These are phyloP conservation scores for Cercophora sp. DNA, from an alignment of 495 filamentous ascomycete genomes.

Conservation along the genomic window DNA sequence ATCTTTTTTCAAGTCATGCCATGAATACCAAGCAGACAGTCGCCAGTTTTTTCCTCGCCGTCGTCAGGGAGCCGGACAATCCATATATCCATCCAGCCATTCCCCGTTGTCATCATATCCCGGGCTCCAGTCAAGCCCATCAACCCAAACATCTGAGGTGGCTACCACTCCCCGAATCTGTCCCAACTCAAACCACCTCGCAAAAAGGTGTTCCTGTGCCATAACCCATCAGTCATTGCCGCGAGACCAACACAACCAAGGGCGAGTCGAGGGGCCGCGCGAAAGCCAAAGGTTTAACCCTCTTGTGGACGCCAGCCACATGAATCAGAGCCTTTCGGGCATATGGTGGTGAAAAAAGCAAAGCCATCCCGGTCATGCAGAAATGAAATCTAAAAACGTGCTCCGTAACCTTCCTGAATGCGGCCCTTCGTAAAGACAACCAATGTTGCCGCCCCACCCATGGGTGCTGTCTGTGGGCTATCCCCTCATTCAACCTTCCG, in stretches of 20 bases:
- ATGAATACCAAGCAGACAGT: conserved; percentile 17
- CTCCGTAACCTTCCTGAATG: conserved; percentile 20
- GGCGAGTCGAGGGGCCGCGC: conserved; percentile 30
- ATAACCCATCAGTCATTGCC: conserved; percentile 27
- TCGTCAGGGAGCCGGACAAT: conserved; percentile 17
- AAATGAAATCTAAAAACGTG: conserved; percentile 42
- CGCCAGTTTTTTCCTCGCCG: conserved; percentile 17
- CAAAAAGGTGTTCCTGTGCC: conserved; percentile 39
- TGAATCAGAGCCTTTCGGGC: conserved; percentile 35
- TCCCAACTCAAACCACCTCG: background rate
- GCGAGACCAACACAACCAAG: conserved; percentile 23
- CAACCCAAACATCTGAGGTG: background rate
- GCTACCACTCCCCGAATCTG: background rate
- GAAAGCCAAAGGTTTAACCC: conserved; percentile 27
- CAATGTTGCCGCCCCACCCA: conserved; percentile 15
- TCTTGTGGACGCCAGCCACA: conserved; percentile 39
- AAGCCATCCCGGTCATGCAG: conserved; percentile 44
- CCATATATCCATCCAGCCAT: conserved; percentile 22
- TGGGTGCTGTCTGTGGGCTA: too few relatives aligned
- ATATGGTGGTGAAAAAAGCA: conserved; percentile 29
- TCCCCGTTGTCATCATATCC: conserved; percentile 10
- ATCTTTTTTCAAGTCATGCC: conserved; percentile 22
- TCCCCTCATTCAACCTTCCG: conserved; percentile 2
- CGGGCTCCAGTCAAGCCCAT: background rate
- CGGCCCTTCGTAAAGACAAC: conserved; percentile 22